A percentile compares a stretch with the other conserved stretches of the same genome.
Evolutionary conservation across 441 rosid species (phyloP).

Genomic region (Geranium incanum): DNA sequence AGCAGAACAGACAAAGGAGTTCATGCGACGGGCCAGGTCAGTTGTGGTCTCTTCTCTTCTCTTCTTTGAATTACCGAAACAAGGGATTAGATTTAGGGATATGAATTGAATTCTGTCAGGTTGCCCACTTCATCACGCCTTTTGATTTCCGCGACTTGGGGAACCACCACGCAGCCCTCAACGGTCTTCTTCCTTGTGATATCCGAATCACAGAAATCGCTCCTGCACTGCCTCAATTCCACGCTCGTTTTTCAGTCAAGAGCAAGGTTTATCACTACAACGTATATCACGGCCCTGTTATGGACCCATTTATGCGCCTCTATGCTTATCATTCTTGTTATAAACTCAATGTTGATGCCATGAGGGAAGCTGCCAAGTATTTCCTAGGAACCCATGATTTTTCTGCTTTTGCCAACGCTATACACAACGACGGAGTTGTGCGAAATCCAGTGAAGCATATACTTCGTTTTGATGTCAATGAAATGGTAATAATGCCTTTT

Average conservation of each 20-base stretch:
- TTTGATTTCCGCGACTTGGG: conserved; percentile 65
- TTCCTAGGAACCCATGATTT: conserved; percentile 68
- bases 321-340: conserved; percentile 54
- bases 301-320: conserved; percentile 74
- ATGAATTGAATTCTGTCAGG: conserved; percentile 39
- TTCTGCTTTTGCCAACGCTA: conserved; percentile 78
- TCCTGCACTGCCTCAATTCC: conserved; percentile 65
- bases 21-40: conserved; percentile 94
- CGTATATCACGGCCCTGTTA: conserved; percentile 58
- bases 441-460: conserved; percentile 66
- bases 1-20: conserved; percentile 89
- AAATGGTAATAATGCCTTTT: conserved; percentile 44
- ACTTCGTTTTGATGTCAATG: conserved; percentile 45
- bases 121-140: conserved; percentile 86
- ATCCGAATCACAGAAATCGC: conserved; percentile 73
- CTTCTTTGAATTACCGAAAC: conserved; percentile 25
- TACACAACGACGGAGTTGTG: conserved; percentile 47
- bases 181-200: conserved; percentile 77
- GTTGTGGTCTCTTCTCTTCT: too few species aligned
- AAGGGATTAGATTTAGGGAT: conserved; percentile 17
- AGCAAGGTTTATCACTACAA: conserved; percentile 75
- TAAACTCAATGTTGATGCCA: conserved; percentile 46
- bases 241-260: conserved; percentile 69
- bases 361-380: conserved; percentile 61
- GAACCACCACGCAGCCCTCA: conserved; percentile 62